Conservation (phyloP, 2,329 filamentous ascomycete genomes). For the Pochonia chlamydosporia region DNA sequence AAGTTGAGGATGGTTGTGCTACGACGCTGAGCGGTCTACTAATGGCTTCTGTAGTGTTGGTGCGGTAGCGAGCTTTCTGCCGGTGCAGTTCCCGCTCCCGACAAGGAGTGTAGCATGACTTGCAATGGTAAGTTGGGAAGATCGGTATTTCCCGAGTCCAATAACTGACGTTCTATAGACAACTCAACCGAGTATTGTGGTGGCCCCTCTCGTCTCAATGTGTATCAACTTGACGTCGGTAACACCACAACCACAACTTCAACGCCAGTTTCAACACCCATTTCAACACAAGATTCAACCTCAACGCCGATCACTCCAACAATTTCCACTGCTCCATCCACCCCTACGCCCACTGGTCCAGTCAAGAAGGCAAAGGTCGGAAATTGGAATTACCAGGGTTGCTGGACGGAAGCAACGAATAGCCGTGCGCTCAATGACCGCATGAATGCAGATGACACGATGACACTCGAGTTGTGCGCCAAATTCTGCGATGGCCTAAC, state of each 20-base stretch:
- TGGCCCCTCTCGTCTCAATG: slow-evolving; percentile 26
- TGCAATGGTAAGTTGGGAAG: slow-evolving; percentile 21
- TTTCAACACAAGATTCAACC: slow-evolving; percentile 1
- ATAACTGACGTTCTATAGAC: slow-evolving; percentile 12
- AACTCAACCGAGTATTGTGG: slow-evolving; percentile 32
- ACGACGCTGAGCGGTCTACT: background rate
- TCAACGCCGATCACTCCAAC: slow-evolving; percentile 16
- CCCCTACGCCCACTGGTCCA: slow-evolving; percentile 17
- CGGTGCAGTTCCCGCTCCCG: slow-evolving; percentile 23
- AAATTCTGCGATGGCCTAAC: slow-evolving; percentile 26
- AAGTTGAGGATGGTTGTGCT: slow-evolving; percentile 3
- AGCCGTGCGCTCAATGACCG: slow-evolving; percentile 24
- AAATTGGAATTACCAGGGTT: slow-evolving; percentile 28
- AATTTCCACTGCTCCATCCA: slow-evolving; percentile 12
- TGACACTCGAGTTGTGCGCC: slow-evolving; percentile 29
- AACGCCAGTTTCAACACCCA: slow-evolving; percentile 24
- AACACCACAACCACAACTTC: slow-evolving; percentile 21
- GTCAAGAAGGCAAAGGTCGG: slow-evolving; percentile 19
- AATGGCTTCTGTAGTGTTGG: slow-evolving; percentile 23
- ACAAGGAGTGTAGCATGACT: slow-evolving; percentile 26
- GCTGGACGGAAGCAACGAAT: slow-evolving; percentile 28
- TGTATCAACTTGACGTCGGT: slow-evolving; percentile 21
- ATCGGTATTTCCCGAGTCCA: background rate
- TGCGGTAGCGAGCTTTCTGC: slow-evolving; percentile 24
- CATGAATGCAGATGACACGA: slow-evolving; percentile 20